These are phyloP conservation scores for Rosa persica DNA, from an alignment of 306 rosid genomes.

Conservation along the genomic window DNA sequence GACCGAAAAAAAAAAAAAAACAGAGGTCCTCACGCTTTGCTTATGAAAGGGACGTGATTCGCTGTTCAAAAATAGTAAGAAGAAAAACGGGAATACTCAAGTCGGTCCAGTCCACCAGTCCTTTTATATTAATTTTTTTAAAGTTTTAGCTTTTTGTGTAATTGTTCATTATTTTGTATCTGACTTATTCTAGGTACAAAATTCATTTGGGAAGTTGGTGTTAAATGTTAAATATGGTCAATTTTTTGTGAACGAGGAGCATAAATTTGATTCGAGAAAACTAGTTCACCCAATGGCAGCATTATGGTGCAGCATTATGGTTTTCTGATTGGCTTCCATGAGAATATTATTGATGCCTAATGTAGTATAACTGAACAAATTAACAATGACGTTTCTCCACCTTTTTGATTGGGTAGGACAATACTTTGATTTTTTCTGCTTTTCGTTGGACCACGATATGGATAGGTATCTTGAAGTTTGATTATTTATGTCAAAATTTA, in stretches of 20 bases:
- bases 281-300: not conserved
- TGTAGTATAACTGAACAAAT: constrained; percentile 9
- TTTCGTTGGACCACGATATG: not conserved
- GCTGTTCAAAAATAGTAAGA: not conserved
- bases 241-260: not conserved
- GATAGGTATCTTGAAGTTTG: not conserved
- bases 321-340: constrained; percentile 13
- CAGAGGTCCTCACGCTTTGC: constrained; percentile 15
- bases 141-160: not conserved
- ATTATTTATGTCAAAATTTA: not conserved
- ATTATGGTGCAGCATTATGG: not conserved
- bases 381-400: not conserved
- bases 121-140: not conserved
- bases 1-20: no score
- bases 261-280: constrained; percentile 15
- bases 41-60: constrained; percentile 13
- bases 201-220: not conserved
- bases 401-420: not conserved
- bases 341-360: constrained; percentile 16
- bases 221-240: constrained; percentile 6
- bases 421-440: no score
- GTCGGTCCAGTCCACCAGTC: not conserved
- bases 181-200: not conserved
- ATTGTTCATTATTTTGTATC: not conserved
- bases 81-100: not conserved